phyloP scores from a whole-genome alignment of 345 rosid genomes.

The Murraya koenigii region DNA sequence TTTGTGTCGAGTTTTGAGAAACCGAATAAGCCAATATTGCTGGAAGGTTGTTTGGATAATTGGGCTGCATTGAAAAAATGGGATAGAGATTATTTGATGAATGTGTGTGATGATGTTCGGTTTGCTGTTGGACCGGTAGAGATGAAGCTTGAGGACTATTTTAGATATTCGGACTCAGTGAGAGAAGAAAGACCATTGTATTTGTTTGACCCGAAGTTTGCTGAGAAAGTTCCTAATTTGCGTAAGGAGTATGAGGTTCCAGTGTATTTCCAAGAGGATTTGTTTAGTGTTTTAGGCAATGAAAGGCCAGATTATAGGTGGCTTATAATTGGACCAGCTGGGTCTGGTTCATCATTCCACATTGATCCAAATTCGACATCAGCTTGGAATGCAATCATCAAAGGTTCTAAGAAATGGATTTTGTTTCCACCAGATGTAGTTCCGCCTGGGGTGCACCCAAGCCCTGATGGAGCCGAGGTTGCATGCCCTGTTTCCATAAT shows the following conservation, averaged over 20 bases:
- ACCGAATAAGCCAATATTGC: slow-evolving; percentile 80
- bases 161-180: slow-evolving; percentile 63
- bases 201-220: slow-evolving; percentile 90
- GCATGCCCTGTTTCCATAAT: slow-evolving; percentile 95
- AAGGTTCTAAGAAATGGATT: slow-evolving; percentile 94
- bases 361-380: slow-evolving; percentile 99
- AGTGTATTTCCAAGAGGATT: slow-evolving; percentile 73
- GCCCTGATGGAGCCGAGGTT: slow-evolving; percentile 97
- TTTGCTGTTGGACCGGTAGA: slow-evolving; percentile 86
- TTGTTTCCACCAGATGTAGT: slow-evolving; percentile 89
- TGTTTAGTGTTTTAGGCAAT: slow-evolving; percentile 73
- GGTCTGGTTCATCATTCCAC: slow-evolving; percentile 96
- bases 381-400: slow-evolving; percentile 94
- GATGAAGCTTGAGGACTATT: slow-evolving; percentile 76
- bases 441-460: slow-evolving; percentile 97
- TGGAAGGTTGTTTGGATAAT: slow-evolving; percentile 80
- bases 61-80: slow-evolving; percentile 73
- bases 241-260: slow-evolving; percentile 79
- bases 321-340: slow-evolving; percentile 91
- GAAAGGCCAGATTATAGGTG: slow-evolving; percentile 94
- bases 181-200: slow-evolving; percentile 94
- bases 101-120: slow-evolving; percentile 47
- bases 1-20: slow-evolving; percentile 71
- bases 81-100: slow-evolving; percentile 67
- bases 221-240: slow-evolving; percentile 66